Evolutionary conservation across 1,139 yeast species (phyloP), one percentile per base, ranked within the genome.

Genomic region (Blastobotrys arbuscula): DNA sequence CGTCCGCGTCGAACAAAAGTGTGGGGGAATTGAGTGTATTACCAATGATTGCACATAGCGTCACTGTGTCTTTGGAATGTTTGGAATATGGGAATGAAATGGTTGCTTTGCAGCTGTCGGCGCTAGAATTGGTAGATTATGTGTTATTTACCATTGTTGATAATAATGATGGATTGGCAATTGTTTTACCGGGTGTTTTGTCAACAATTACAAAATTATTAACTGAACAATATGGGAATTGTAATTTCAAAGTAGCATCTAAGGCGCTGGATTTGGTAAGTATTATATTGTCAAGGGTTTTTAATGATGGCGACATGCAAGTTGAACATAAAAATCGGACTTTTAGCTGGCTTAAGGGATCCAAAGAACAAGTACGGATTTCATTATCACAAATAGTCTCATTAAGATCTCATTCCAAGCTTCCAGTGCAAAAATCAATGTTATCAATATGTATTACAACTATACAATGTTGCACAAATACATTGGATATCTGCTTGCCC

Each of bases 311-410:
- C 8, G 45, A 42, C n/a, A 19, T 42, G 18, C 18, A 31, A 13
- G 46, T 41, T 2, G 43, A 38, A 30, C 38, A 13, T 54, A 65
- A 63, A 39, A 51, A 57, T 53, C 69, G 89, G 55, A 73, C 79
- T 1, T 66, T 68, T 12, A 62, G 77, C 9, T 86, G 95, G 95
- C 64, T 84, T 19, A 68, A 62, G 18, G 87, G 82, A 0, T 82
- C 90, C 0, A 71, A 83, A 1, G 68, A 70, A 30, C 92, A 86
- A 58, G 71, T 85, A 21, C 76, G 58, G 64, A 5, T 60, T 68
- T 53, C 63, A 2, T 45, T 64, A 36, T 57, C 57, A 40, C 49
- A 54, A n/a, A 47, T 65, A 18, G 39, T 52, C 1, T 43, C 55
- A 1, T 36, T 66, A 1, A 51, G 64, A 15, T 47, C 58, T 1